Conservation (phyloP, 164 flowering plant genomes). For the Tetrastigma voinierianum region DNA sequence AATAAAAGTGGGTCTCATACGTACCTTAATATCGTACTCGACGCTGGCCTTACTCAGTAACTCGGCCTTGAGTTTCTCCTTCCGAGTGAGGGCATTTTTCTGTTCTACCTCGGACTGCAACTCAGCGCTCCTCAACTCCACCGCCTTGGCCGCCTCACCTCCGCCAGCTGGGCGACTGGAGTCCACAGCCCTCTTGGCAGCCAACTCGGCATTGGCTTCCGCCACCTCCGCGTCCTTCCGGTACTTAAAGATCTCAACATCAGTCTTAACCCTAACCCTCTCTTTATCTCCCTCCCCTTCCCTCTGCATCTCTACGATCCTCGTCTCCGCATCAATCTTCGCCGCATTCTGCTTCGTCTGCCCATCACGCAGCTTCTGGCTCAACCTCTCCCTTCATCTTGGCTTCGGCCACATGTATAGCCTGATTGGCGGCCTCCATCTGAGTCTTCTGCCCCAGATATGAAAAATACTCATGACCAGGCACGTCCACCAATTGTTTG, state of each 20-base stretch:
- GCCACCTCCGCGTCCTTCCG: constrained; percentile 35
- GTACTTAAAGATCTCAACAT: constrained; percentile 38
- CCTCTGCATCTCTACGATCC: constrained; percentile 25
- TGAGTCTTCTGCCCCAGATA: constrained; percentile 35
- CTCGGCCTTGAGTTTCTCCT: constrained; percentile 43
- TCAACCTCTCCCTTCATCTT: constrained; percentile 38
- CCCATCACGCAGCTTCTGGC: constrained; percentile 25
- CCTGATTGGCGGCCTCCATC: constrained; percentile 41
- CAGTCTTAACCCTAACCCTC: constrained; percentile 34
- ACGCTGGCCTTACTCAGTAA: constrained; percentile 41
- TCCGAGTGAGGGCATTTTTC: constrained; percentile 31
- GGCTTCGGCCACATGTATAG: constrained; percentile 46
- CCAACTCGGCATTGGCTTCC: constrained; percentile 34
- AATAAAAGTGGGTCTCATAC: neutral
- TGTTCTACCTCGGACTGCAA: constrained; percentile 42
- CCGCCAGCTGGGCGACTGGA: constrained; percentile 26
- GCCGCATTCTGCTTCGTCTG: constrained; percentile 35
- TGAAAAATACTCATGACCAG: constrained; percentile 32
- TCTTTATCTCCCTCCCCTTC: constrained; percentile 39
- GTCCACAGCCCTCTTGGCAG: constrained; percentile 30
- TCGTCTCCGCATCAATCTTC: constrained; percentile 39
- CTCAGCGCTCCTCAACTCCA: constrained; percentile 40
- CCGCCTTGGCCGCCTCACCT: constrained; percentile 40
- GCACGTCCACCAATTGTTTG: constrained; percentile 33
- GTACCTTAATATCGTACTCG: constrained; percentile 41